Conservation (phyloP, 768 basidiomycete genomes). For the Tulasnella sp. region DNA sequence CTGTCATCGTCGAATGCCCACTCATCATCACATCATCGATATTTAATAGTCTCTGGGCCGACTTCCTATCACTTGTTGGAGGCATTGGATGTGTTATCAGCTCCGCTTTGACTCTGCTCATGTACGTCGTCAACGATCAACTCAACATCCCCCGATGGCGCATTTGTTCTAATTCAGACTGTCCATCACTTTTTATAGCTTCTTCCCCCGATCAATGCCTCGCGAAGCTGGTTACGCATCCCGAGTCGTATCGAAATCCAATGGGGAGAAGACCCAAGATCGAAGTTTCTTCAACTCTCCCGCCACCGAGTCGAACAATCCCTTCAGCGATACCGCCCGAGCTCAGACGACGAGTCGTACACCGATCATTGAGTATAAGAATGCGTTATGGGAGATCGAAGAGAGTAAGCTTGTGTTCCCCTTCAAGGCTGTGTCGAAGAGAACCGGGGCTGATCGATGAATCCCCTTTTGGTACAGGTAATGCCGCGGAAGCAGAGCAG, state of each 20-base stretch:
- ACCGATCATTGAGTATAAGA: constrained; percentile 7
- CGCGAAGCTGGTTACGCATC: constrained; percentile 33
- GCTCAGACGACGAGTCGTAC: background rate
- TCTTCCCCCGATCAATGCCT: constrained; percentile 72
- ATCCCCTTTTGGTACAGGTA: background rate
- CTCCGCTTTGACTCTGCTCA: constrained; percentile 64
- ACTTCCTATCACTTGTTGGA: constrained; percentile 47
- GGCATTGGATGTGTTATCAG: constrained; percentile 55
- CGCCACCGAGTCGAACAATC: background rate
- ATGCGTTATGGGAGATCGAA: constrained; percentile 13
- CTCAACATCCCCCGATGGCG: too few relatives aligned
- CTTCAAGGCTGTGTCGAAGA: background rate
- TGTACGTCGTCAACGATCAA: too few relatives aligned
- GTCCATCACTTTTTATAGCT: too few relatives aligned
- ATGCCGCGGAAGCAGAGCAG: background rate
- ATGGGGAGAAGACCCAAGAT: background rate
- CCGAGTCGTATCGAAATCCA: background rate
- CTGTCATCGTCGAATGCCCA: too few relatives aligned
- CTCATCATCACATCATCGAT: too few relatives aligned
- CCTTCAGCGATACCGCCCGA: background rate
- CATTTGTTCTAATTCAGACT: too few relatives aligned
- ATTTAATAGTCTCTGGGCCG: constrained; percentile 44
- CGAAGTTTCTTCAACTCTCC: constrained; percentile 12
- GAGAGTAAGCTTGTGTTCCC: background rate
- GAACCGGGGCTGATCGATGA: background rate